Evolutionary conservation across 2,329 filamentous ascomycete genomes (phyloP), one percentile per base, ranked within the genome.

Genomic region (Endothia cerciana): DNA sequence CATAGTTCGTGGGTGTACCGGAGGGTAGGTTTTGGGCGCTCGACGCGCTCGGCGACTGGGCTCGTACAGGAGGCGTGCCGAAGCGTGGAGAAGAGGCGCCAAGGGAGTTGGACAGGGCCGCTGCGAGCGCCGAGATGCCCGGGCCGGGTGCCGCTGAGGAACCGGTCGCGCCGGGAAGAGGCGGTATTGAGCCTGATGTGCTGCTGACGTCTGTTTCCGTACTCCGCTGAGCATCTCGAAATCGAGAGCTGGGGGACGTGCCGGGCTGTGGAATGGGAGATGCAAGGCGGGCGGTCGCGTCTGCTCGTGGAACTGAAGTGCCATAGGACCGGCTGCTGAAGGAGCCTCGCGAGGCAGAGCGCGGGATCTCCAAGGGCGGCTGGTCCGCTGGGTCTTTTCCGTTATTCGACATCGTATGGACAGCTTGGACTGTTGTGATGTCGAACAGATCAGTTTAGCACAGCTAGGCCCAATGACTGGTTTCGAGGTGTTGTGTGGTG

Each of bases 121-220:
- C 91, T 43, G 94, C 93, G 63, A 98, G 86, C 68, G 93, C 94
- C 33, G 94, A 97, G 59, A 93, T 87, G 30, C 93, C 93, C 7
- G 93, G 93, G 0, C 92, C 93, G 7, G 89, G 87, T 8, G 87
- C 79, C n/a, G 53, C 57, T 60, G 87, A 90, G 28, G 87, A 85
- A 69, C 82, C 87, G 62, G 65, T 67, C 17, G 85, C 84, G 66
- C 87, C 89, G 10, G 89, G 83, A 45, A 96, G 83, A 45, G 91
- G 89, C 47, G 88, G 84, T 65, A 87, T 77, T 62, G 76, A 79
- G 25, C 81, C 82, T 43, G 80, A 72, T n/a, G 74, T 70, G 71
- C 49, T 66, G 41, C 62, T 57, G 30, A 55, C 45, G 15, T 73
- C 73, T 28, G 81, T 79, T 64, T 84, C 84, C 73, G 83, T 77